A percentile compares a stretch with the other conserved stretches of the same genome.
phyloP scores from a whole-genome alignment of 75 land plant species.

The Picea sitchensis region DNA sequence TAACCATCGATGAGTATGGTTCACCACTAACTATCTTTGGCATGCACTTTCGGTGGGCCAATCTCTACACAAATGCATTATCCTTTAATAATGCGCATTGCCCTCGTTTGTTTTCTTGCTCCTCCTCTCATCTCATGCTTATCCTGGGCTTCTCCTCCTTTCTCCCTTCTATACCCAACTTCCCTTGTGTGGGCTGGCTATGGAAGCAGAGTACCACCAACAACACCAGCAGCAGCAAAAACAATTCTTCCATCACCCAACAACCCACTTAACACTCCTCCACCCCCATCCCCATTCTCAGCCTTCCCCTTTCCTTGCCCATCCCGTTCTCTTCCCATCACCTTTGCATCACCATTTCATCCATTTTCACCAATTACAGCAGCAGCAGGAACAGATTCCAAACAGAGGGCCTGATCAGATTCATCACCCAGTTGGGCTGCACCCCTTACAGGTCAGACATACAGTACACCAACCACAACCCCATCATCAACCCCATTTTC shows the following conservation, averaged over 20 bases:
- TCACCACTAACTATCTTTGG: no score
- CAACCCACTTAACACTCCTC: not conserved
- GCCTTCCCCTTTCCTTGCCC: conserved; percentile 2
- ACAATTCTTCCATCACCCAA: not conserved
- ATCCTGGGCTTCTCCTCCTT: no score
- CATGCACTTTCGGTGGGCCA: no score
- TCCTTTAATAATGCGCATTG: no score
- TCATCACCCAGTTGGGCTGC: conserved; percentile 10
- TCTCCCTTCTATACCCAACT: no score
- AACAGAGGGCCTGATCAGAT: not conserved
- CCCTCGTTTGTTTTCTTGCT: no score
- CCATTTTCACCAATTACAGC: conserved; percentile 3
- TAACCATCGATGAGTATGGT: no score
- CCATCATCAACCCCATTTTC: conserved; percentile 6
- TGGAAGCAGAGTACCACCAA: conserved; percentile 2
- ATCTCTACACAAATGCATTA: no score
- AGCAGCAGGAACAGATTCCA: not conserved
- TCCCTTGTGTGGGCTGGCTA: not conserved
- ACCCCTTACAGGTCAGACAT: not conserved
- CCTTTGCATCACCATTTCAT: conserved; percentile 1
- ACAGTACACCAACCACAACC: conserved; percentile 8
- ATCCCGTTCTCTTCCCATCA: not conserved
- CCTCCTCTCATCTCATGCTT: no score
- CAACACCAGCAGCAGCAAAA: conserved; percentile 1
- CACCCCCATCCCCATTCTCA: conserved; percentile 8